These are phyloP conservation scores for Polytrichum formosum DNA, from an alignment of 225 moss, liverwort and hornwort species.

Conservation along the genomic window DNA sequence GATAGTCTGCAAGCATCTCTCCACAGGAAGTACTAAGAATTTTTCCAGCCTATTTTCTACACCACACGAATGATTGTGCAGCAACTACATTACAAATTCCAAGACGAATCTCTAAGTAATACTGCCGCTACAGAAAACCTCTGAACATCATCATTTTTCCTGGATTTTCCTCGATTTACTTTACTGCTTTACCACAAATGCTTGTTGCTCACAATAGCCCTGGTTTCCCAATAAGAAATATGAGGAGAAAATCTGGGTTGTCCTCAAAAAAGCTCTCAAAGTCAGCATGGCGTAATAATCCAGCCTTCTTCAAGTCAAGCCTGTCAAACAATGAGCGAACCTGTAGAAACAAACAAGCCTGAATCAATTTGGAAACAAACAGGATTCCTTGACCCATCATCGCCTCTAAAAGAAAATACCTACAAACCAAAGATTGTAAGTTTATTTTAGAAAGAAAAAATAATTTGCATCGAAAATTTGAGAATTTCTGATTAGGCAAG, in stretches of 20 bases:
- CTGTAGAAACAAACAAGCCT: slow-evolving; percentile 33
- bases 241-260: slow-evolving; percentile 77
- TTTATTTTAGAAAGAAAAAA: background rate
- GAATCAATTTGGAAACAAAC: background rate
- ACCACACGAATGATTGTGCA: background rate
- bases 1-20: background rate
- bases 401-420: background rate
- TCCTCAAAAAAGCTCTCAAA: slow-evolving; percentile 66
- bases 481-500: background rate
- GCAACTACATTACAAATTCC: background rate
- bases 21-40: background rate
- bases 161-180: background rate
- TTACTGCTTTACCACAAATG: background rate
- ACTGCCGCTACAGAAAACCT: background rate
- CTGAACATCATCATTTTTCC: background rate
- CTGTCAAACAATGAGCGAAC: slow-evolving; percentile 60
- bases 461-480: background rate
- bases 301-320: slow-evolving; percentile 69
- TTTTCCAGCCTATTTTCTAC: background rate
- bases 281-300: slow-evolving; percentile 61
- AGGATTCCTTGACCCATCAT: too few species aligned
- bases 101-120: background rate
- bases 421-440: background rate
- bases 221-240: slow-evolving; percentile 82
- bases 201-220: slow-evolving; percentile 26